Evolutionary conservation across 148 eudicot species (phyloP).

Genomic region (Tetragonia tetragonoides): DNA sequence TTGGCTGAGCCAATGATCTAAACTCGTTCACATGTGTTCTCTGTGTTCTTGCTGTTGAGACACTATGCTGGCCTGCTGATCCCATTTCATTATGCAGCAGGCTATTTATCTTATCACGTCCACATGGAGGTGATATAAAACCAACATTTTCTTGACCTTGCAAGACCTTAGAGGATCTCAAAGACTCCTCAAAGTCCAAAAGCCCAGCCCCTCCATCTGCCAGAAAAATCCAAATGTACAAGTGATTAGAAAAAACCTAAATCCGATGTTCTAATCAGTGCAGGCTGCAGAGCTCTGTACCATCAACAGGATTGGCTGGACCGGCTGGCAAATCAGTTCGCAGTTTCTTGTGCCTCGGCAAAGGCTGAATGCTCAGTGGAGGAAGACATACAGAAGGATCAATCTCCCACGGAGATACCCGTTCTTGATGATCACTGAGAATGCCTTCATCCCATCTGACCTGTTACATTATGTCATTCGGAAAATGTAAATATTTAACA

Average conservation of each 20-base stretch:
- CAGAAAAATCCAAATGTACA: not conserved
- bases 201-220: constrained; percentile 53
- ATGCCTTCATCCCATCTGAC: constrained; percentile 86
- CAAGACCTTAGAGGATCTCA: constrained; percentile 96
- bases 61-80: constrained; percentile 35
- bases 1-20: constrained; percentile 35
- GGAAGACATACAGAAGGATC: constrained; percentile 72
- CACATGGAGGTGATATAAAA: constrained; percentile 55
- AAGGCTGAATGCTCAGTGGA: constrained; percentile 60
- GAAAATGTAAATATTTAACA: not conserved
- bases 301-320: constrained; percentile 47
- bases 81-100: constrained; percentile 44
- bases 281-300: constrained; percentile 31
- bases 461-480: constrained; percentile 34
- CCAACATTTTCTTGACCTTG: constrained; percentile 97
- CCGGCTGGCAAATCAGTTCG: constrained; percentile 47
- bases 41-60: constrained; percentile 30
- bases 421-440: constrained; percentile 50
- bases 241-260: not conserved
- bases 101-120: constrained; percentile 51
- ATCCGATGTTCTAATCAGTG: not conserved
- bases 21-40: constrained; percentile 36
- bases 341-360: constrained; percentile 73
- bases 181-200: constrained; percentile 79
- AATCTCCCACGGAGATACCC: constrained; percentile 91